phyloP scores from a whole-genome alignment of 2,329 filamentous ascomycete genomes.

The Colletotrichum nymphaeae region DNA sequence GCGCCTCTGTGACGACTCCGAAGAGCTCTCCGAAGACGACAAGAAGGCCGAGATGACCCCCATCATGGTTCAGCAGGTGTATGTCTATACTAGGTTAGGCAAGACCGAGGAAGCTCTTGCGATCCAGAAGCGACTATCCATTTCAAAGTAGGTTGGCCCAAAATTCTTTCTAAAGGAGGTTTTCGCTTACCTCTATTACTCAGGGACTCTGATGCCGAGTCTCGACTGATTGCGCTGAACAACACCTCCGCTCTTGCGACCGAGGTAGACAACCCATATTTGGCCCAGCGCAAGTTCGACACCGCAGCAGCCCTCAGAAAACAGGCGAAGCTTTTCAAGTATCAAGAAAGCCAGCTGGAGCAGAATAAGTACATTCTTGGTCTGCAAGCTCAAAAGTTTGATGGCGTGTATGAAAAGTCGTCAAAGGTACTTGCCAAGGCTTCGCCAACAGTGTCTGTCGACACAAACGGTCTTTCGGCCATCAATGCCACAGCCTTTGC shows the following conservation, averaged over 20 bases:
- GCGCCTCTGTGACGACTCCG: conserved; percentile 77
- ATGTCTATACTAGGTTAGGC: conserved; percentile 75
- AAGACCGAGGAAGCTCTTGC: conserved; percentile 73
- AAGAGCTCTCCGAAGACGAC: conserved; percentile 79
- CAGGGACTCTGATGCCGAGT: conserved; percentile 76
- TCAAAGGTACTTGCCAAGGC: conserved; percentile 51
- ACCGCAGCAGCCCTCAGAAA: conserved; percentile 62
- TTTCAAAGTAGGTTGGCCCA: conserved; percentile 64
- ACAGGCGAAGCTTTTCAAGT: conserved; percentile 76
- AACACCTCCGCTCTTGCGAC: conserved; percentile 64
- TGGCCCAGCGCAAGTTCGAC: conserved; percentile 71
- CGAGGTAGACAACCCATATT: conserved; percentile 70
- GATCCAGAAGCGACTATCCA: conserved; percentile 71
- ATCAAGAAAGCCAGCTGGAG: conserved; percentile 66
- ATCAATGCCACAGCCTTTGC: conserved; percentile 75
- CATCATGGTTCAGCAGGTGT: conserved; percentile 81
- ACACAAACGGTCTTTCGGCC: conserved; percentile 57
- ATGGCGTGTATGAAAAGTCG: conserved; percentile 66
- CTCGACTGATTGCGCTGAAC: conserved; percentile 73
- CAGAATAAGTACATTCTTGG: conserved; percentile 74
- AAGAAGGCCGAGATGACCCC: conserved; percentile 80
- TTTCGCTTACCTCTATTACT: conserved; percentile 42
- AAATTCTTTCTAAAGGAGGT: neutral
- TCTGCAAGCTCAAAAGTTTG: conserved; percentile 75
- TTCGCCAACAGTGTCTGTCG: conserved; percentile 43